A percentile compares a stretch with the other conserved stretches of the same genome.
Conservation (phyloP, 257 asterid species). For the Plantago major region DNA sequence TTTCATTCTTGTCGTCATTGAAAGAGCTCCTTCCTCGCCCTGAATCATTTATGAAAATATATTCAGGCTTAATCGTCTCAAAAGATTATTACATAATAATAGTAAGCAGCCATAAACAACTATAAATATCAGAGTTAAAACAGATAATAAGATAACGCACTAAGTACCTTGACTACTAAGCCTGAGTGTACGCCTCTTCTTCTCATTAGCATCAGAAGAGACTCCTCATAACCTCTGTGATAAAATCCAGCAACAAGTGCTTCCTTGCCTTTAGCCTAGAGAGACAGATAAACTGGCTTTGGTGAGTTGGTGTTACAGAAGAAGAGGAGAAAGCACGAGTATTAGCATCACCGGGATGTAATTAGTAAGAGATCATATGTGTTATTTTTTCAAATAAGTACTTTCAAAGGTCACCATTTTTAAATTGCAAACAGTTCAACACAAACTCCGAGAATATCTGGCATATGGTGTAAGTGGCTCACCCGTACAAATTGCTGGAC, state of each 20-base stretch:
- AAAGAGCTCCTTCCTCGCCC: constrained; percentile 99
- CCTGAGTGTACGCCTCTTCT: constrained; percentile 96
- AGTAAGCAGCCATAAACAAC: neutral
- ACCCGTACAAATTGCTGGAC: constrained; percentile 95
- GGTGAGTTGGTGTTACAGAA: no score
- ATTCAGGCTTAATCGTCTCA: constrained; percentile 7
- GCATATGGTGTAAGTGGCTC: constrained; percentile 19
- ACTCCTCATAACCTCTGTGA: constrained; percentile 93
- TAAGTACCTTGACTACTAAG: constrained; percentile 82
- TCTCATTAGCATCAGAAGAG: constrained; percentile 94
- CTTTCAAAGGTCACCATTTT: no score
- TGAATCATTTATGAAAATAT: constrained; percentile 21
- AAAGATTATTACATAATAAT: neutral
- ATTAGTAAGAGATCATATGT: no score
- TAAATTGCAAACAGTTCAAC: no score
- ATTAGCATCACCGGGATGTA: no score
- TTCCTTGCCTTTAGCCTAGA: constrained; percentile 83
- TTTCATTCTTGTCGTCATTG: constrained; percentile 85
- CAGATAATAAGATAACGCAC: constrained; percentile 1
- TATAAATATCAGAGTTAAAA: neutral
- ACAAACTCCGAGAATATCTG: neutral
- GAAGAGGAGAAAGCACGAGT: no score
- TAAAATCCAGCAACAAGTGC: constrained; percentile 92
- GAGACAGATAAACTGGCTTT: constrained; percentile 12
- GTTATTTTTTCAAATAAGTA: no score